phyloP scores from a whole-genome alignment of 768 basidiomycete species.

The Tylopilus felleus region DNA sequence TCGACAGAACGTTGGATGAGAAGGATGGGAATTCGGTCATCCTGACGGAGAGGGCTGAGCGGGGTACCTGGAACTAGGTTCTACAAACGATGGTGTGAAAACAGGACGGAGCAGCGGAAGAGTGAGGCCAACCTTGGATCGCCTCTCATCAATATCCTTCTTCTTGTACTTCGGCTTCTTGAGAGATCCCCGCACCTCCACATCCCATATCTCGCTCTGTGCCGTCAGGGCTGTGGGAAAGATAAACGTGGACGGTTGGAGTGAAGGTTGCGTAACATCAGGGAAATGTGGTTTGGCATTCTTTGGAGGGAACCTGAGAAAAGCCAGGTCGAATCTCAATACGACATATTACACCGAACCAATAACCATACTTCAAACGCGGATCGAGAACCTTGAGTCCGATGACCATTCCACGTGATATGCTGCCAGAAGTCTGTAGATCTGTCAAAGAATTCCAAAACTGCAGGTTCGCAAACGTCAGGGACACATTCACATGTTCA shows the following conservation, averaged over 20 bases:
- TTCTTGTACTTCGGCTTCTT: constrained; percentile 70
- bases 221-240: constrained; percentile 61
- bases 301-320: constrained; percentile 75
- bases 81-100: constrained; percentile 35
- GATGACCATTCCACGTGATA: constrained; percentile 73
- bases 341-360: neutral
- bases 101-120: neutral
- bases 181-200: constrained; percentile 51
- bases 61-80: constrained; percentile 74
- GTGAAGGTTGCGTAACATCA: constrained; percentile 23
- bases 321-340: neutral
- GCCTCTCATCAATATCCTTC: constrained; percentile 81
- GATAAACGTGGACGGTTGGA: constrained; percentile 24
- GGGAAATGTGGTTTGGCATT: constrained; percentile 50
- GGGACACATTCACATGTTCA: neutral
- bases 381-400: constrained; percentile 85
- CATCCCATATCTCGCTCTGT: constrained; percentile 68
- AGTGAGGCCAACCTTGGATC: constrained; percentile 54
- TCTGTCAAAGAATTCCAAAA: constrained; percentile 59
- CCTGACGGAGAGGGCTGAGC: constrained; percentile 63
- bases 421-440: constrained; percentile 59
- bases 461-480: constrained; percentile 10
- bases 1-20: constrained; percentile 78
- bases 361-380: constrained; percentile 62
- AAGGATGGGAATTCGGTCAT: constrained; percentile 80